Base-by-base conservation (phyloP, 768 basidiomycete genomes). In the Galerina marginata region DNA sequence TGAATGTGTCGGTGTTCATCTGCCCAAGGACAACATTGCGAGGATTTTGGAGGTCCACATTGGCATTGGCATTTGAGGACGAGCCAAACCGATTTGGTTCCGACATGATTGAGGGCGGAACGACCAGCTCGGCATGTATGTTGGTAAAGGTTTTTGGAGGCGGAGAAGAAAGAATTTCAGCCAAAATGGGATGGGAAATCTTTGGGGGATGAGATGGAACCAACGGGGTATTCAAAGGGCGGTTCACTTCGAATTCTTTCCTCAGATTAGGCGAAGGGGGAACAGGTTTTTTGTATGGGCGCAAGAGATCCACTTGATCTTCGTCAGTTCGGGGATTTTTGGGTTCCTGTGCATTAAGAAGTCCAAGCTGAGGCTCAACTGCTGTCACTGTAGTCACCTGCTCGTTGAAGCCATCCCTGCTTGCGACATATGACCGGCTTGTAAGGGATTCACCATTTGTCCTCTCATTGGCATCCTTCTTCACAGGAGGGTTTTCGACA, bases 151-250 rank as follows among this genome's bases (percentile, higher is more conserved):
- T 23, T 42, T 40, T 60, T 1, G 56, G 7, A 23, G 61, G 54
- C 7, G 58, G 59, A 23, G 71, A 69, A 25, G 74, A 77, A 43
- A 78, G 64, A 9, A 78, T 59, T 55, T 78, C 77, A 33, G 74
- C 75, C 40, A 77, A 56, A 58, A 62, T 64, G n/a, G 73, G 73
- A 59, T 74, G 71, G 6, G 72, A 69, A 46, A 72, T 77, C 59
- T 72, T 66, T 46, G 66, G 61, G 20, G 53, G 40, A 25, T 49
- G 51, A n/a, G 56, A 20, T 3, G 62, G 44, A 11, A 55, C 45
- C 9, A 40, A 37, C 20, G 33, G 20, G 2, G 4, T 23, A 12
- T 43, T 52, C 12, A 10, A 26, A 6, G 29, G 11, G 15, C 16
- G 26, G 42, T 45, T 58, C 25, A 43, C 9, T 42, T 40, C 51